Conservation (phyloP, 768 basidiomycete genomes). For the Rubroboletus pulcherrimus region DNA sequence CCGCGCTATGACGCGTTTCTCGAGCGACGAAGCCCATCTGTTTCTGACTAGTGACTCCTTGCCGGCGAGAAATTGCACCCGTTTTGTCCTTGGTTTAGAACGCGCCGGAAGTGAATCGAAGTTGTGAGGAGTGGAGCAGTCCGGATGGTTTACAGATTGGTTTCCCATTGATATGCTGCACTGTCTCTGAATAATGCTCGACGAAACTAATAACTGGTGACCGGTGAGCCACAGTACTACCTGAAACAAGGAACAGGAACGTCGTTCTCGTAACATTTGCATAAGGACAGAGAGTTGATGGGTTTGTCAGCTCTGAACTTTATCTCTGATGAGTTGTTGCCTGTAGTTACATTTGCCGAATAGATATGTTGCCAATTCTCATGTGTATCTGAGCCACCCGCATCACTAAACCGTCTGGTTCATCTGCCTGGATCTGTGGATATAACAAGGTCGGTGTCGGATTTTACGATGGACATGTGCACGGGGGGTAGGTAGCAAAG, state of each 20-base stretch:
- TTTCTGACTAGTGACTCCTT: background rate
- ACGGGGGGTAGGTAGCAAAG: background rate
- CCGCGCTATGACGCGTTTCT: background rate
- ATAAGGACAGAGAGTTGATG: background rate
- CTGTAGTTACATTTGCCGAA: background rate
- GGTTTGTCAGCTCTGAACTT: constrained; percentile 14
- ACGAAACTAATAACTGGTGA: background rate
- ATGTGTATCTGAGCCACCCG: background rate
- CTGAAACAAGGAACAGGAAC: constrained; percentile 4
- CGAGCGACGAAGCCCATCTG: background rate
- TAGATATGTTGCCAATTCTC: background rate
- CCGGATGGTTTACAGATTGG: background rate
- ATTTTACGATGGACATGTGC: background rate
- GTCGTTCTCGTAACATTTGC: constrained; percentile 2
- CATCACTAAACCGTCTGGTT: background rate
- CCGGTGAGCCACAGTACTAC: background rate
- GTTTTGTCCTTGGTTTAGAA: background rate
- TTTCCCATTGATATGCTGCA: background rate
- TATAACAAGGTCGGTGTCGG: background rate
- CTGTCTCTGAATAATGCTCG: background rate
- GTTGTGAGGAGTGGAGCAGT: background rate
- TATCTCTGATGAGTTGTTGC: constrained; percentile 9
- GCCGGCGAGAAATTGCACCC: background rate
- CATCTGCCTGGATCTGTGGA: background rate
- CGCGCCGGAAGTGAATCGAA: background rate